Evolutionary conservation across 2,329 filamentous ascomycete species (phyloP).

Genomic region (Coniochaeta hoffmannii): DNA sequence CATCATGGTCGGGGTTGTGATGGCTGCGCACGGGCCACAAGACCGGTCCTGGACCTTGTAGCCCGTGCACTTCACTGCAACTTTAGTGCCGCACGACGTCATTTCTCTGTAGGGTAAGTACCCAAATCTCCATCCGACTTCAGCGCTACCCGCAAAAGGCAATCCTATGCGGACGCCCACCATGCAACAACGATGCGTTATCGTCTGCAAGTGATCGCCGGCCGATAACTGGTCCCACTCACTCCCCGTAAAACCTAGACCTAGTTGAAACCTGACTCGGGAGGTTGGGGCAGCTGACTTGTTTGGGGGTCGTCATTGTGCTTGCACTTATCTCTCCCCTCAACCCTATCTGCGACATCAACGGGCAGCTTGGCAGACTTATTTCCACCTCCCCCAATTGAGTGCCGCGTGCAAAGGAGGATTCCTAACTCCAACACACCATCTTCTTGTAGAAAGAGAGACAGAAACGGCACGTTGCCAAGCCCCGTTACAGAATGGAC

Average conservation of each 20-base stretch:
- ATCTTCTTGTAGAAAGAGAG: too few species aligned
- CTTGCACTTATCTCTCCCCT: neutral
- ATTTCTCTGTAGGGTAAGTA: neutral
- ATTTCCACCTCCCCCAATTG: too few species aligned
- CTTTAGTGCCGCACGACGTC: neutral
- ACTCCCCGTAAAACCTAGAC: neutral
- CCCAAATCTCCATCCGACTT: neutral
- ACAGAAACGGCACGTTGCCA: neutral
- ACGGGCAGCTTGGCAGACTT: too few species aligned
- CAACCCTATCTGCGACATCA: too few species aligned
- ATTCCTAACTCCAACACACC: too few species aligned
- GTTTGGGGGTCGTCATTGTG: neutral
- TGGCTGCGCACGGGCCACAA: too few species aligned
- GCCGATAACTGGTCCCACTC: neutral
- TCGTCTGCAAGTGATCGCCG: neutral
- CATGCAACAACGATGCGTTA: neutral
- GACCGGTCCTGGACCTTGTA: too few species aligned
- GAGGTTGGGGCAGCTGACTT: neutral
- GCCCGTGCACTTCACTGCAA: neutral
- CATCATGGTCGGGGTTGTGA: too few species aligned
- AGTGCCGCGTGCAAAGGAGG: too few species aligned
- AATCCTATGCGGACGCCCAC: neutral
- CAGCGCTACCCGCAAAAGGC: neutral
- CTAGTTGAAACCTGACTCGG: neutral
- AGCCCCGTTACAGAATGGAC: constrained; percentile 22